Percentiles rank a stretch among this genome's conserved stretches.
These are phyloP conservation scores for Saprolegnia parasitica DNA, from an alignment of 352 stramenopile genomes.

Conservation along the genomic window DNA sequence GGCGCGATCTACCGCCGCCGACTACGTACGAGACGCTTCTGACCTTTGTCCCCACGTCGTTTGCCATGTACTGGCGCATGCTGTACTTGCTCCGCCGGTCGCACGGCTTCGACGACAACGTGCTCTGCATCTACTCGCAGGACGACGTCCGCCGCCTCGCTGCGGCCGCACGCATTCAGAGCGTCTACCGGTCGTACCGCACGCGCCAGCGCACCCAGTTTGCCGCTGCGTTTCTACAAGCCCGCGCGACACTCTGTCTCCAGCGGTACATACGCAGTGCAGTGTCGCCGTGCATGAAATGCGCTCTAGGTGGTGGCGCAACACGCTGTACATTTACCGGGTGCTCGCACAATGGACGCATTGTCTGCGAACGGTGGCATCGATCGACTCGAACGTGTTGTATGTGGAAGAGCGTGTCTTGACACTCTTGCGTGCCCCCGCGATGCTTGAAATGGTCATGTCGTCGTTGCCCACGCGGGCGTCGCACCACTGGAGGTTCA, in stretches of 20 bases:
- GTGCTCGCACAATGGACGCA: not conserved
- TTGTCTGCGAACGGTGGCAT: constrained; percentile 8
- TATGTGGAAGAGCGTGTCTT: constrained; percentile 25
- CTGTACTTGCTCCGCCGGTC: constrained; percentile 4
- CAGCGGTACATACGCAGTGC: not conserved
- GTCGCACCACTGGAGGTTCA: constrained; percentile 22
- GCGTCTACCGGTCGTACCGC: constrained; percentile 12
- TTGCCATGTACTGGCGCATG: constrained; percentile 24
- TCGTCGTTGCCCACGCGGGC: not conserved
- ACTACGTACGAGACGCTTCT: constrained; percentile 6
- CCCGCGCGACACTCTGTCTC: constrained; percentile 16
- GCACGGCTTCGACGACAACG: constrained; percentile 1
- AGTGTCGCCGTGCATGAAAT: not conserved
- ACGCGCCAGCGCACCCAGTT: not conserved
- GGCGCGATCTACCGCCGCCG: not conserved
- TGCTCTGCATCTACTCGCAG: not conserved
- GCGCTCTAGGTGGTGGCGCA: constrained; percentile 21
- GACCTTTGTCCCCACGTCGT: constrained; percentile 17
- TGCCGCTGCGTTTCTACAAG: not conserved
- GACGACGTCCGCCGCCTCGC: not conserved
- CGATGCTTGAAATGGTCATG: not conserved
- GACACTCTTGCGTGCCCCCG: not conserved
- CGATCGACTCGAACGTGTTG: constrained; percentile 24
- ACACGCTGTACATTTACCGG: not conserved
- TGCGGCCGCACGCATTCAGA: constrained; percentile 20